Conservation (phyloP, 1,284 basidiomycete species). For the Trichosporon inkin region DNA sequence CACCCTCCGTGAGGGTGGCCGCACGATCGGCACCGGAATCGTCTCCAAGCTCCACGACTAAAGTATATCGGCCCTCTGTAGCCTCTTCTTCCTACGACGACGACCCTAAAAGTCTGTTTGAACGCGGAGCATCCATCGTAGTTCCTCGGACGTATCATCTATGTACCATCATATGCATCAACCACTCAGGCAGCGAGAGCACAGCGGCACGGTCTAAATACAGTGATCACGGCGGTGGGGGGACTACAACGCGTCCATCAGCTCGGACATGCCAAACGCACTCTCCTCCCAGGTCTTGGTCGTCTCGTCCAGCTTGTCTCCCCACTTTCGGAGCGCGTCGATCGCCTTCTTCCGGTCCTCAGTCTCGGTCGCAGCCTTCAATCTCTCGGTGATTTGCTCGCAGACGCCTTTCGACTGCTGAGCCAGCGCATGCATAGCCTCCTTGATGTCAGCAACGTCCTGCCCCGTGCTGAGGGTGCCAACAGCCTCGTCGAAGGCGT, state of each 20-base stretch:
- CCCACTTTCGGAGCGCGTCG: slow-evolving; percentile 23
- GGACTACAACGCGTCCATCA: slow-evolving; percentile 22
- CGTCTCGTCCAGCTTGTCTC: slow-evolving; percentile 27
- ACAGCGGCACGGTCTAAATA: neutral
- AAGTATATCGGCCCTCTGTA: slow-evolving; percentile 1
- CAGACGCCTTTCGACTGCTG: slow-evolving; percentile 19
- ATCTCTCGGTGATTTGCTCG: neutral
- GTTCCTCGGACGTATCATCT: slow-evolving; percentile 6
- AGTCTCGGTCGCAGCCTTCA: neutral
- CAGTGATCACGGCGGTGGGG: neutral
- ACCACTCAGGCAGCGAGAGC: slow-evolving; percentile 6
- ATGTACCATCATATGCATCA: slow-evolving; percentile 10
- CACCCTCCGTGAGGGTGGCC: slow-evolving; percentile 95
- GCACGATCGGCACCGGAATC: slow-evolving; percentile 72
- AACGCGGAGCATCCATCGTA: slow-evolving; percentile 4
- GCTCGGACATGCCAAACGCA: slow-evolving; percentile 18
- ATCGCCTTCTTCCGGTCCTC: slow-evolving; percentile 14
- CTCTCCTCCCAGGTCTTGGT: slow-evolving; percentile 30
- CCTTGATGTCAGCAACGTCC: slow-evolving; percentile 33
- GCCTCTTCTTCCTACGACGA: neutral
- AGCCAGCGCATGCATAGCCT: slow-evolving; percentile 24
- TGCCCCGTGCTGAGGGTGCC: slow-evolving; percentile 39
- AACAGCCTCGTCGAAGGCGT: slow-evolving; percentile 22
- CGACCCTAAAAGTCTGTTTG: slow-evolving; percentile 1
- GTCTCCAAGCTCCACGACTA: slow-evolving; percentile 11